These are phyloP conservation scores for Didymella segeticola DNA, from an alignment of 2,329 filamentous ascomycete species.

Conservation along the genomic window DNA sequence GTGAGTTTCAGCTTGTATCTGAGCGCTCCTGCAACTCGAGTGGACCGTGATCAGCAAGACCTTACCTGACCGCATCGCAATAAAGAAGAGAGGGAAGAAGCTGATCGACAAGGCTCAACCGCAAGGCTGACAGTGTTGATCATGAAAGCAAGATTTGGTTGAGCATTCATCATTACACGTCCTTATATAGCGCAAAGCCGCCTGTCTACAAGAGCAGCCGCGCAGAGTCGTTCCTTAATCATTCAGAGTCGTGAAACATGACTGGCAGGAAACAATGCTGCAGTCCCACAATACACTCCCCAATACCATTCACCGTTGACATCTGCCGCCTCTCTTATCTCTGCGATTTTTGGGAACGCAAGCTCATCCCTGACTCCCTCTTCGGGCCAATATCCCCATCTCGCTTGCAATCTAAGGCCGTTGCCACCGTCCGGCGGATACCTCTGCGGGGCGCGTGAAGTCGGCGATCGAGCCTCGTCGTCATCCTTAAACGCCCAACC, in stretches of 20 bases:
- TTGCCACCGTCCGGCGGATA: constrained; percentile 80
- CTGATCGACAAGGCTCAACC: no score
- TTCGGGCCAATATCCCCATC: constrained; percentile 81
- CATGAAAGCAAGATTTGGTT: no score
- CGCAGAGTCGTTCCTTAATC: no score
- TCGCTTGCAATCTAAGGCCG: constrained; percentile 68
- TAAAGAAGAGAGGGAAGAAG: no score
- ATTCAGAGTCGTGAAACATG: constrained; percentile 59
- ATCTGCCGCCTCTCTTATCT: constrained; percentile 82
- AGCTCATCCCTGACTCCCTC: constrained; percentile 74
- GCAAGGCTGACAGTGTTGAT: no score
- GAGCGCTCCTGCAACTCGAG: no score
- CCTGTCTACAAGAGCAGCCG: no score
- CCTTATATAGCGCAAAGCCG: no score
- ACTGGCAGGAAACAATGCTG: constrained; percentile 79
- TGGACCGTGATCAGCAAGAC: no score
- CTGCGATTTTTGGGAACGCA: constrained; percentile 81
- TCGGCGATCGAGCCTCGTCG: constrained; percentile 39
- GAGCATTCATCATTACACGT: no score
- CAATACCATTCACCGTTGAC: constrained; percentile 91
- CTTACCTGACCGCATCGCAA: no score
- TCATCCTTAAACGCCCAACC: constrained; percentile 73
- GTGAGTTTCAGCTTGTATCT: no score
- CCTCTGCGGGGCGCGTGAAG: constrained; percentile 11
- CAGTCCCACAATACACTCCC: constrained; percentile 81